phyloP scores from a whole-genome alignment of 1,139 yeast genomes.

The Hyphopichia wangnamkhiaoensis region DNA sequence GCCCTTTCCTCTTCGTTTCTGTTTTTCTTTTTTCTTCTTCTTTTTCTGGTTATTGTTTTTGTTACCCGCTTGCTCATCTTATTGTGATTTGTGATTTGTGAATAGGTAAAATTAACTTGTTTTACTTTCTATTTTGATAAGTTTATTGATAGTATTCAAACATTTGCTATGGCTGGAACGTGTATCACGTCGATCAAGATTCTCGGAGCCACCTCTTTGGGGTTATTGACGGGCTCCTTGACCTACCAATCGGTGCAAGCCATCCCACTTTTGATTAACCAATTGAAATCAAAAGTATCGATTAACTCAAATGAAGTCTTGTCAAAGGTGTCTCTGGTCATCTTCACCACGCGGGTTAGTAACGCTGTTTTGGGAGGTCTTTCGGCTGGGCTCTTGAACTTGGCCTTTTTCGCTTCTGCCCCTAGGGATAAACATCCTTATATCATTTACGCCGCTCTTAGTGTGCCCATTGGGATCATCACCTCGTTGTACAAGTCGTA shows the following conservation, averaged over 20 bases:
- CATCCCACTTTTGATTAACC: constrained; percentile 39
- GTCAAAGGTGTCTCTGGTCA: constrained; percentile 17
- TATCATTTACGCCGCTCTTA: constrained; percentile 54
- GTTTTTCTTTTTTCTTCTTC: neutral
- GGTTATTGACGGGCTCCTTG: constrained; percentile 47
- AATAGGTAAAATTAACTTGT: neutral
- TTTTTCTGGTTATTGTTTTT: too few species aligned
- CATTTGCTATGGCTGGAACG: constrained; percentile 37
- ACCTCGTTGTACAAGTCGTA: constrained; percentile 24
- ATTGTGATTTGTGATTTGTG: too few species aligned
- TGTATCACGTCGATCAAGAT: constrained; percentile 53
- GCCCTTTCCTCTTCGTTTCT: too few species aligned
- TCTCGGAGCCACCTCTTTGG: constrained; percentile 54
- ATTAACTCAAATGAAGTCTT: constrained; percentile 10
- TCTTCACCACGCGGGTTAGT: constrained; percentile 27
- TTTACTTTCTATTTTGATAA: neutral
- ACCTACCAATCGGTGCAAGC: constrained; percentile 34
- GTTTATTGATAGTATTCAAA: constrained; percentile 18
- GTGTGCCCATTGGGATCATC: constrained; percentile 40
- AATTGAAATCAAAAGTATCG: constrained; percentile 19
- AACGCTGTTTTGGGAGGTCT: constrained; percentile 37
- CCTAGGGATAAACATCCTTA: constrained; percentile 54
- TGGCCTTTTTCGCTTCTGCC: constrained; percentile 46
- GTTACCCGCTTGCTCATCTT: too few species aligned
- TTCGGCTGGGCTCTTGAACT: constrained; percentile 38